Evolutionary conservation across 179 eudicot species (phyloP).

Genomic region (Spinacia oleracea): DNA sequence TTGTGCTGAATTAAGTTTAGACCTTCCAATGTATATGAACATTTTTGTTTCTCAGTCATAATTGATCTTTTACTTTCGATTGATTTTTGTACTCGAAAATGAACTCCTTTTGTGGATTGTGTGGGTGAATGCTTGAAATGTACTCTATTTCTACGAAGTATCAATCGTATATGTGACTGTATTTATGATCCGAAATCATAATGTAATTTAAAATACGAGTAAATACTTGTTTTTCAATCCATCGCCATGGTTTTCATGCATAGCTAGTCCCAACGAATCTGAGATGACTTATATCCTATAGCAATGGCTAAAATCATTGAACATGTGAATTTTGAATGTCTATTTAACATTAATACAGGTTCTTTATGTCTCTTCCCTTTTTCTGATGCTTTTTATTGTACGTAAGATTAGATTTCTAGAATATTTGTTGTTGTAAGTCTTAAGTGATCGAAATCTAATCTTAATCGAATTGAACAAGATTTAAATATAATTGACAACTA

Average conservation of each 20-base stretch:
- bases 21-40: slow-evolving; percentile 16
- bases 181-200: background rate
- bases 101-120: background rate
- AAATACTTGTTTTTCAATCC: background rate
- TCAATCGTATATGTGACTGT: background rate
- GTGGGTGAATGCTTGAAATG: background rate
- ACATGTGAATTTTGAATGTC: background rate
- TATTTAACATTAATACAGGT: background rate
- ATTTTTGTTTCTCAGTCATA: slow-evolving; percentile 6
- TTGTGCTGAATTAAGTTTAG: background rate
- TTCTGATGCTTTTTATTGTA: background rate
- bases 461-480: no score
- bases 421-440: background rate
- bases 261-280: slow-evolving; percentile 20
- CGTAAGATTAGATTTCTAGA: background rate
- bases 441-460: no score
- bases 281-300: background rate
- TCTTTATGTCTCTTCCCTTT: background rate
- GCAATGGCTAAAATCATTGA: background rate
- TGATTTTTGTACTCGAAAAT: background rate
- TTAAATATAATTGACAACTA: no score
- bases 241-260: slow-evolving; percentile 17
- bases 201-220: background rate
- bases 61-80: background rate
- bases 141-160: background rate